Evolutionary conservation across 768 basidiomycete species (phyloP), one percentile per base, ranked within the genome.

Genomic region (Hericium erinaceus): DNA sequence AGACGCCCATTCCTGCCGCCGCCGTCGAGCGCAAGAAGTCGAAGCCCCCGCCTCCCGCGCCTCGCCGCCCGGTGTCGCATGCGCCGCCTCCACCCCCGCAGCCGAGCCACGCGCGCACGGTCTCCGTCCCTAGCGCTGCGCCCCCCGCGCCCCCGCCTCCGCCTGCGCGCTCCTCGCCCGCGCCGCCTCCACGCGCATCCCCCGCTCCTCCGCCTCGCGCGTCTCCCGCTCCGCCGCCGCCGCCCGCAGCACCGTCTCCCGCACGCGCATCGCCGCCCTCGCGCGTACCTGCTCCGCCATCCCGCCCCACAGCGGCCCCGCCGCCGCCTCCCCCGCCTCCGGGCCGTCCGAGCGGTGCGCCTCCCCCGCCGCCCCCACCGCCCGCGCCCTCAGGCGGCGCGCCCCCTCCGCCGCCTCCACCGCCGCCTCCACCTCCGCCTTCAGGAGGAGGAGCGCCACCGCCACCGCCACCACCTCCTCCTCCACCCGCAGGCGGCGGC

Each of bases 381-480:
- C 66, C 72, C 0, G 64, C 65, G 6, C 28, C 66, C 6, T 28
- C 39, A 2, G 41, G 49, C 22, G 63, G 56, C n/a, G 51, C 60
- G 16, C 60, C 65, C 9, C 63, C 60, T n/a, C 63, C 63, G 10
- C 65, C 69, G 3, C 63, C 70, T 6, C 70, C 67, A 1, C 68
- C 68, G 0, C 64, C 69, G 0, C 69, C 68, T 0, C 64, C 69
- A 0, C 67, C 73, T 13, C 63, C 60, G 5, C 63, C 68, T 2
- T 60, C 63, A 39, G 64, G 64, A 15, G 59, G 60, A 54, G 58
- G 60, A 6, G 63, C 70, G 4, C 60, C 70, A 15, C 68, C 75
- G 0, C 75, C 77, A 0, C 76, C 79, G 7, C 75, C 79, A 0
- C 75, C 77, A 0, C 73, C 75, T 0, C 68, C 73, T 2, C 63